Conservation (phyloP, 345 rosid genomes). For the Hypericum androsaemum region DNA sequence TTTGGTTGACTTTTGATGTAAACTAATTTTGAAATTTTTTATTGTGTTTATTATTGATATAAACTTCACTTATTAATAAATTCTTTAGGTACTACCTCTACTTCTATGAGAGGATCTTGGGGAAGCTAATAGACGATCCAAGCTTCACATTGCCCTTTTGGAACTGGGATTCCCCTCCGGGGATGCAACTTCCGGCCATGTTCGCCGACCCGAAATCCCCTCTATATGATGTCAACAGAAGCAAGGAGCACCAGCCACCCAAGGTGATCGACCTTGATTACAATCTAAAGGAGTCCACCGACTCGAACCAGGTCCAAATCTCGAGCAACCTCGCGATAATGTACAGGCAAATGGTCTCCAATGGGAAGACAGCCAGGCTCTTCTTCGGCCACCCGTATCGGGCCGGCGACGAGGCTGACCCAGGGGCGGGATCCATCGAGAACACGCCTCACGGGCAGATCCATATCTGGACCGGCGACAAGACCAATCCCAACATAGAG, state of each 20-base stretch:
- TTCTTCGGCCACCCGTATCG: slow-evolving; percentile 45
- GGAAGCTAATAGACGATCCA: slow-evolving; percentile 44
- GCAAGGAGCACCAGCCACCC: slow-evolving; percentile 32
- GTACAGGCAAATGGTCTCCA: slow-evolving; percentile 57
- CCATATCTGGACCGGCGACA: slow-evolving; percentile 47
- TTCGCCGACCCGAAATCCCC: slow-evolving; percentile 33
- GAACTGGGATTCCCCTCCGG: slow-evolving; percentile 55
- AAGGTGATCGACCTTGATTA: slow-evolving; percentile 37
- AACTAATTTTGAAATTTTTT: too few relatives aligned
- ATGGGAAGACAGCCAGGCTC: slow-evolving; percentile 30
- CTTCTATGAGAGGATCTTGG: slow-evolving; percentile 45
- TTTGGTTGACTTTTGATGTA: too few relatives aligned
- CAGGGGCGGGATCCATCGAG: slow-evolving; percentile 48
- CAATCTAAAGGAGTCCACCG: slow-evolving; percentile 15
- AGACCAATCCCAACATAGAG: slow-evolving; percentile 33
- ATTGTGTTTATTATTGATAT: too few relatives aligned
- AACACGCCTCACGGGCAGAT: slow-evolving; percentile 39
- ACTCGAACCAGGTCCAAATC: slow-evolving; percentile 13
- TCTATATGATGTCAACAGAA: slow-evolving; percentile 29
- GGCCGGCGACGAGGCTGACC: slow-evolving; percentile 40
- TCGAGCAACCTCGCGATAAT: slow-evolving; percentile 37
- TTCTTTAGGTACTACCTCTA: slow-evolving; percentile 25
- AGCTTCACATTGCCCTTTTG: slow-evolving; percentile 48
- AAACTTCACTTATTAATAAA: not conserved
- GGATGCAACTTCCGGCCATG: slow-evolving; percentile 48